Conservation (phyloP, 2,329 filamentous ascomycete species). For the Dactylellina parvicollis region DNA sequence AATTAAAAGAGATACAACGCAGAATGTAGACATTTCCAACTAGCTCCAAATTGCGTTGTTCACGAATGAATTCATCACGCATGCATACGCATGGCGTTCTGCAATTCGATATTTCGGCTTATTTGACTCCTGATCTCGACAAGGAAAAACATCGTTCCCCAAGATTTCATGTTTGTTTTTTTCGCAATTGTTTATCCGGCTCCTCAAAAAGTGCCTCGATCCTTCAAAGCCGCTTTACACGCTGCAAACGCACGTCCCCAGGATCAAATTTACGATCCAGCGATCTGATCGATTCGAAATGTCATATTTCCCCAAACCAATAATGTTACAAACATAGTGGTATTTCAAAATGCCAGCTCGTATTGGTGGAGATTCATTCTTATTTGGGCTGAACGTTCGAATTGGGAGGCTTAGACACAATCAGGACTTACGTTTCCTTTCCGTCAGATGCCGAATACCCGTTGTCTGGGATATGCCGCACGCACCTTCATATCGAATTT, state of each 20-base stretch:
- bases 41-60: constrained; percentile 33
- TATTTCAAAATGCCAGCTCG: constrained; percentile 1
- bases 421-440: not conserved
- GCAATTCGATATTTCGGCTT: not conserved
- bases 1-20: constrained; percentile 39
- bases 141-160: not conserved
- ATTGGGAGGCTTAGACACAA: not conserved
- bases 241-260: constrained; percentile 30
- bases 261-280: too few relatives aligned
- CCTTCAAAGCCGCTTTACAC: constrained; percentile 1
- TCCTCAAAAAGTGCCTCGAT: too few relatives aligned
- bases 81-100: constrained; percentile 33
- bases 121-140: not conserved
- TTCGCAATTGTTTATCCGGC: not conserved
- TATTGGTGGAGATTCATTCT: constrained; percentile 43
- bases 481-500: not conserved
- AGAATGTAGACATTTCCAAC: constrained; percentile 3
- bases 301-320: not conserved
- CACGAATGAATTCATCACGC: constrained; percentile 32
- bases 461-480: not conserved
- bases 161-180: not conserved
- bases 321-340: not conserved
- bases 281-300: not conserved
- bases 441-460: constrained; percentile 24
- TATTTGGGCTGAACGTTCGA: not conserved